Percentiles rank a stretch among this genome's conserved stretches.
These are phyloP conservation scores for Claviceps africana DNA, from an alignment of 2,329 filamentous ascomycete genomes.

Conservation along the genomic window DNA sequence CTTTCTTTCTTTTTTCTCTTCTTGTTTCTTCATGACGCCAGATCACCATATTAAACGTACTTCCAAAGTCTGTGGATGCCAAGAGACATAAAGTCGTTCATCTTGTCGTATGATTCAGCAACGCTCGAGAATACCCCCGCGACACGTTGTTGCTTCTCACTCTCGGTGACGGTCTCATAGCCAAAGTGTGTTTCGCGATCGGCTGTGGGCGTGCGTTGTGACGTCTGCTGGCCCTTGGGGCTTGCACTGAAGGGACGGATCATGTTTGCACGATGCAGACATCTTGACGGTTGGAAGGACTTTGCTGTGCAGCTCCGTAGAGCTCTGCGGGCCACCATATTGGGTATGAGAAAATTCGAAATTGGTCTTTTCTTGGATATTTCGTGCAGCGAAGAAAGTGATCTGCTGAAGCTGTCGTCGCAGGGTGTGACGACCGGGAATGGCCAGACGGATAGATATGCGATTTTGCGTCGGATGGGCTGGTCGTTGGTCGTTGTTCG, in stretches of 20 bases:
- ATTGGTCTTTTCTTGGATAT: background rate
- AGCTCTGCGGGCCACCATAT: constrained; percentile 18
- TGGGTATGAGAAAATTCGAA: background rate
- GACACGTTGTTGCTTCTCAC: constrained; percentile 59
- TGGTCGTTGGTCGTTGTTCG: background rate
- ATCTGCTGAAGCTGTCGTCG: background rate
- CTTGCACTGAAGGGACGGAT: constrained; percentile 17
- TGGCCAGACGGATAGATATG: background rate
- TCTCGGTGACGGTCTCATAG: constrained; percentile 70
- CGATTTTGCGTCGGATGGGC: background rate
- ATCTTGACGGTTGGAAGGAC: constrained; percentile 10
- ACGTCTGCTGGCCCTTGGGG: constrained; percentile 11
- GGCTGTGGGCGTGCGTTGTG: constrained; percentile 14
- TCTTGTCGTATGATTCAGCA: constrained; percentile 84
- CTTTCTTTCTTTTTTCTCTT: too few species aligned
- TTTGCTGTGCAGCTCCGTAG: constrained; percentile 15
- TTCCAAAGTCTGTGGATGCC: constrained; percentile 96
- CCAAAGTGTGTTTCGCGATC: constrained; percentile 75
- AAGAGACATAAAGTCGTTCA: constrained; percentile 99
- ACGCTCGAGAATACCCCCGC: constrained; percentile 89
- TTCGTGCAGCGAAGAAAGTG: background rate
- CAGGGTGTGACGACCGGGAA: background rate
- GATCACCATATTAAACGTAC: constrained; percentile 24
- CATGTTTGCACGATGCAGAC: constrained; percentile 6
- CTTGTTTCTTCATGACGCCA: background rate